A percentile compares a stretch with the other conserved stretches of the same genome.
Conservation (phyloP, 805 yeast genomes). For the Cyberlindnera lachancei region DNA sequence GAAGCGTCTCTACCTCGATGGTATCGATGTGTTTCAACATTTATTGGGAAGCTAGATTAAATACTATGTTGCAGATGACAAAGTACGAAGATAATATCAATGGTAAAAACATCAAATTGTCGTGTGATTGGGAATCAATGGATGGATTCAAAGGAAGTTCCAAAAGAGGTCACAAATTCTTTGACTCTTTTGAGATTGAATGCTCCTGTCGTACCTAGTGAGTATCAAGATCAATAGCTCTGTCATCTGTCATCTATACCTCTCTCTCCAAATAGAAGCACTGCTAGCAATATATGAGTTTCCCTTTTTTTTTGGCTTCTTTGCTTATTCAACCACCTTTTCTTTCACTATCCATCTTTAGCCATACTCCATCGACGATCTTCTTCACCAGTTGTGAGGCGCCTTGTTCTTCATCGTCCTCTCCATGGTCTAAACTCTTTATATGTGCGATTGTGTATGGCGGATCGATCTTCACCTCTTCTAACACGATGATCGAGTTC, state of each 20-base stretch:
- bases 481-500: slow-evolving; percentile 36
- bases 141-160: slow-evolving; percentile 64
- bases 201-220: no score
- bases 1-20: slow-evolving; percentile 3
- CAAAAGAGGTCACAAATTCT: slow-evolving; percentile 44
- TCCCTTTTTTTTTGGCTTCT: background rate
- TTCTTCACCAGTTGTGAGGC: slow-evolving; percentile 37
- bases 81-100: no score
- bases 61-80: background rate
- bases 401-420: slow-evolving; percentile 9
- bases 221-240: no score
- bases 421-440: slow-evolving; percentile 5
- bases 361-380: slow-evolving; percentile 45
- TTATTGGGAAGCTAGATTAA: slow-evolving; percentile 29
- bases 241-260: no score
- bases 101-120: background rate
- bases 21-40: slow-evolving; percentile 38
- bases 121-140: slow-evolving; percentile 38
- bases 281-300: background rate
- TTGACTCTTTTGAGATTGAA: slow-evolving; percentile 35
- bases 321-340: slow-evolving; percentile 42
- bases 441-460: slow-evolving; percentile 32
- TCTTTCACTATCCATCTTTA: slow-evolving; percentile 32
- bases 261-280: no score
- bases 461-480: slow-evolving; percentile 36